These are phyloP conservation scores for Meyerozyma sp. DNA, from an alignment of 1,139 yeast species.

Conservation along the genomic window DNA sequence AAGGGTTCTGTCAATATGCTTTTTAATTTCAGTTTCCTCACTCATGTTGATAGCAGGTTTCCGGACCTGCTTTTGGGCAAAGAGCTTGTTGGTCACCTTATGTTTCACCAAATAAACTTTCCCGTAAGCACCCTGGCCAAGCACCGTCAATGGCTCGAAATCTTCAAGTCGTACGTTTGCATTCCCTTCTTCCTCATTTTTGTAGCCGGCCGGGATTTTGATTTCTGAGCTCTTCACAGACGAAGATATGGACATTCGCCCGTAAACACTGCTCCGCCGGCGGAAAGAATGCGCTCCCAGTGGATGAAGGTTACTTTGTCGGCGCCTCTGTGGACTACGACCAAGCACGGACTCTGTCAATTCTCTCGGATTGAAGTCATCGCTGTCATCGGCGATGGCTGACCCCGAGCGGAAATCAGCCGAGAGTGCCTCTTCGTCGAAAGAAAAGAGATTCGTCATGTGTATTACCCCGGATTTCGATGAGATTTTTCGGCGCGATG, in stretches of 20 bases:
- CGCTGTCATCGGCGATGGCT: constrained; percentile 3
- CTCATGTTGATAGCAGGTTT: constrained; percentile 26
- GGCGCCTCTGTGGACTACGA: not conserved
- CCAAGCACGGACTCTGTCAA: constrained; percentile 2
- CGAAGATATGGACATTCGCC: constrained; percentile 17
- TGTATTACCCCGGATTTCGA: not conserved
- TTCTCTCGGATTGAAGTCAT: constrained; percentile 3
- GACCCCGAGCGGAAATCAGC: constrained; percentile 5
- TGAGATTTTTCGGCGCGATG: not conserved
- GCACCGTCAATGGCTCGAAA: constrained; percentile 33
- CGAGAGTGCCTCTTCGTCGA: constrained; percentile 18
- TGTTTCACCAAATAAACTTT: constrained; percentile 37
- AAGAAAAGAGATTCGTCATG: constrained; percentile 11
- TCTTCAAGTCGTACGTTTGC: constrained; percentile 18
- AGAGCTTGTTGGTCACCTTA: constrained; percentile 24
- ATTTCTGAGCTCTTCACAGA: constrained; percentile 15
- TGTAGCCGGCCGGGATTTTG: constrained; percentile 15
- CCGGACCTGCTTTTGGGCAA: constrained; percentile 38
- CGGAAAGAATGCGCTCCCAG: constrained; percentile 1
- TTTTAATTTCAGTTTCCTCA: constrained; percentile 4
- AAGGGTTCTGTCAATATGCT: constrained; percentile 20
- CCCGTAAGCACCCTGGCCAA: constrained; percentile 42
- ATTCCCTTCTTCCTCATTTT: constrained; percentile 6
- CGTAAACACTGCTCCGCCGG: constrained; percentile 18
- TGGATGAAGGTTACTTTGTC: not conserved